Percentiles rank a stretch among this genome's conserved stretches.
phyloP scores from a whole-genome alignment of 305 asterid species.

The Ajuga reptans region DNA sequence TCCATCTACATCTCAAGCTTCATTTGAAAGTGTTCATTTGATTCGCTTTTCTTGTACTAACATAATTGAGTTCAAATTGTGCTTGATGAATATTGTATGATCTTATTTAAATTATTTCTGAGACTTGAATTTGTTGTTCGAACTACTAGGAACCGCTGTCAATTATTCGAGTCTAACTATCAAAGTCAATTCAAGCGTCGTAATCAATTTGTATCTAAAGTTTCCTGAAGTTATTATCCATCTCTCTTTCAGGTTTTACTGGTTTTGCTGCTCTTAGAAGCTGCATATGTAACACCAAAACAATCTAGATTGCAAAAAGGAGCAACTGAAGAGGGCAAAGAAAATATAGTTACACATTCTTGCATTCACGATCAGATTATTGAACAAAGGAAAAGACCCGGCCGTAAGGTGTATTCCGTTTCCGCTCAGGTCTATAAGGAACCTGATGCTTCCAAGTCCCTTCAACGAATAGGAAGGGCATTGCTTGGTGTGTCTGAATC shows the following conservation, averaged over 20 bases:
- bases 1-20: background rate
- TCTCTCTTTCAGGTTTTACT: conserved; percentile 48
- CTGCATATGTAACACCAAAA: conserved; percentile 36
- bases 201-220: background rate
- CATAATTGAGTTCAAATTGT: conserved; percentile 18
- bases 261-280: conserved; percentile 48
- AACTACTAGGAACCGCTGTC: background rate
- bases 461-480: conserved; percentile 52
- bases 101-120: background rate
- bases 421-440: conserved; percentile 67
- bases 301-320: conserved; percentile 37
- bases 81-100: conserved; percentile 19
- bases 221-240: conserved; percentile 9
- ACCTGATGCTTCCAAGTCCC: conserved; percentile 33
- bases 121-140: background rate
- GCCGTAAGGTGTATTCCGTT: conserved; percentile 66
- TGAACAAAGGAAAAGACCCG: conserved; percentile 77
- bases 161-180: background rate
- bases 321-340: conserved; percentile 35
- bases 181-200: background rate
- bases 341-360: conserved; percentile 52
- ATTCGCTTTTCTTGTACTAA: background rate
- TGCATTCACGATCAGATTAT: conserved; percentile 90
- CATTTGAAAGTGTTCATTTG: background rate
- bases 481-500: conserved; percentile 47